phyloP scores from a whole-genome alignment of 2,329 filamentous ascomycete genomes.

The Arthrocladium fulminans region DNA sequence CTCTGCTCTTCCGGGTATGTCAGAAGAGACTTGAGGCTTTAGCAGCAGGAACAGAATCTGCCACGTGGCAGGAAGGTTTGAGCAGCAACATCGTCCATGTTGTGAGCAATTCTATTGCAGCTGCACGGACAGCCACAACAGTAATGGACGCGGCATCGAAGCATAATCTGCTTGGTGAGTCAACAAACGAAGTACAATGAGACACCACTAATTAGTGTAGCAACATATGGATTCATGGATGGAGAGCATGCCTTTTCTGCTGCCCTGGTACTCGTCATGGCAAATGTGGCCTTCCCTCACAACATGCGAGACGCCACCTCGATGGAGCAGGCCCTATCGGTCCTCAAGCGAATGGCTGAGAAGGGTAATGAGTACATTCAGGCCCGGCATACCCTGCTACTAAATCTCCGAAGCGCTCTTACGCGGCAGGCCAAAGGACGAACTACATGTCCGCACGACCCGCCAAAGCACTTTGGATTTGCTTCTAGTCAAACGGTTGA shows the following conservation, averaged over 20 bases:
- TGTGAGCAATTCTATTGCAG: conserved; percentile 46
- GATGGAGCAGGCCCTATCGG: conserved; percentile 40
- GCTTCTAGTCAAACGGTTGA: neutral
- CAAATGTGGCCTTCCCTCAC: conserved; percentile 44
- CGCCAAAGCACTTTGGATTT: neutral
- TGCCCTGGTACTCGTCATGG: conserved; percentile 47
- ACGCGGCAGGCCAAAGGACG: conserved; percentile 11
- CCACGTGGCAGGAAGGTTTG: conserved; percentile 41
- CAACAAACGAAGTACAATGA: neutral
- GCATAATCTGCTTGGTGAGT: conserved; percentile 34
- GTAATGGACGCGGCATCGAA: conserved; percentile 43
- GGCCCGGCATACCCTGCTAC: conserved; percentile 32
- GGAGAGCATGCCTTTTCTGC: conserved; percentile 49
- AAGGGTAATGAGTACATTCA: conserved; percentile 45
- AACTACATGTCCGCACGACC: conserved; percentile 18
- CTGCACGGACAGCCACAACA: conserved; percentile 41
- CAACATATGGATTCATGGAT: conserved; percentile 51
- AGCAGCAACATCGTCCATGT: conserved; percentile 42
- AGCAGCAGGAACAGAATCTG: conserved; percentile 27
- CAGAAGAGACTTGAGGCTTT: conserved; percentile 38
- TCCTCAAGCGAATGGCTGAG: conserved; percentile 45
- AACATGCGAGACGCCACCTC: conserved; percentile 35
- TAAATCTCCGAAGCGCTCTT: conserved; percentile 26
- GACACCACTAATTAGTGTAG: conserved; percentile 15
- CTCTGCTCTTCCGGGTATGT: conserved; percentile 47